phyloP scores from a whole-genome alignment of 495 filamentous ascomycete species.

The Halenospora varia region DNA sequence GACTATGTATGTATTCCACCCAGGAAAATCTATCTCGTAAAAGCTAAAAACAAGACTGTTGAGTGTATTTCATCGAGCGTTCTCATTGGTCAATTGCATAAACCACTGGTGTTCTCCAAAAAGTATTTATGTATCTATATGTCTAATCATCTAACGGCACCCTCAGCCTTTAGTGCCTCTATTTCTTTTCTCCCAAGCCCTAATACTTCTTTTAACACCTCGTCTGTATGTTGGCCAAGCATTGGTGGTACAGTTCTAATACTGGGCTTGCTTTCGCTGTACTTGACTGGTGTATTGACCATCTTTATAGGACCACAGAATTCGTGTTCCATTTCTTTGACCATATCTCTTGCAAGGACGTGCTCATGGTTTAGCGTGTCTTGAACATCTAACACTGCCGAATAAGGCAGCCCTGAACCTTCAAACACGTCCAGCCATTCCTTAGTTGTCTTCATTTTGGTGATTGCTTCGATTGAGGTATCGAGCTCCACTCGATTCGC shows the following conservation, averaged over 20 bases:
- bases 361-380: conserved; percentile 80
- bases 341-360: conserved; percentile 81
- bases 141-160: conserved; percentile 54
- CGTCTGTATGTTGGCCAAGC: conserved; percentile 88
- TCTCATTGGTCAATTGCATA: too few relatives aligned
- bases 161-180: conserved; percentile 55
- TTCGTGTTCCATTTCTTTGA: conserved; percentile 79
- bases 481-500: conserved; percentile 74
- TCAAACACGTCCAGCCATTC: conserved; percentile 90
- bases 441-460: conserved; percentile 71
- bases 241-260: conserved; percentile 78
- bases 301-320: conserved; percentile 81
- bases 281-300: conserved; percentile 95
- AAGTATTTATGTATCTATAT: not conserved
- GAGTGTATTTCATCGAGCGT: too few relatives aligned
- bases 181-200: conserved; percentile 62
- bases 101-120: too few relatives aligned
- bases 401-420: conserved; percentile 89
- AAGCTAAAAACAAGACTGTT: too few relatives aligned
- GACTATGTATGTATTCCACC: too few relatives aligned
- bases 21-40: too few relatives aligned
- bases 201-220: conserved; percentile 67
- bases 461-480: conserved; percentile 68
- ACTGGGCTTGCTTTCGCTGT: conserved; percentile 74
- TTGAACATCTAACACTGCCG: conserved; percentile 90